Conservation (phyloP, 2,329 filamentous ascomycete genomes). For the Clonostachys rosea region DNA sequence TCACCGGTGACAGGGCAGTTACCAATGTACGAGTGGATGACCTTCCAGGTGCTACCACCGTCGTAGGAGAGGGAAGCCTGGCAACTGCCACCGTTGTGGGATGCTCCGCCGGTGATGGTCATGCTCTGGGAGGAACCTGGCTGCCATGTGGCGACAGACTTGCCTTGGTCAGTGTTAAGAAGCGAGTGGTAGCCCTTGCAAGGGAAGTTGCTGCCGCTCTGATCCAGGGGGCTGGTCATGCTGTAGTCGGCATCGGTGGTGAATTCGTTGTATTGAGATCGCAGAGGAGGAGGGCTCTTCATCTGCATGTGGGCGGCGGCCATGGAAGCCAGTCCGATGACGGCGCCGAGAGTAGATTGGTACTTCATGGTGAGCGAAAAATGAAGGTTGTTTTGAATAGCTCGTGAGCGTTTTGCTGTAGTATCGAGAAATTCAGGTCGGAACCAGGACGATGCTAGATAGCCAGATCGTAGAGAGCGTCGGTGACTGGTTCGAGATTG, state of each 20-base stretch:
- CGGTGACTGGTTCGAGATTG: neutral
- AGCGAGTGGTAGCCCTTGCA: conserved; percentile 64
- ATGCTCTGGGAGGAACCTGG: conserved; percentile 61
- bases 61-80: conserved; percentile 74
- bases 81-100: conserved; percentile 69
- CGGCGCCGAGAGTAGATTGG: conserved; percentile 23
- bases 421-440: no score
- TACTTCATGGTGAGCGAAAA: no score
- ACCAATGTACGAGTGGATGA: conserved; percentile 55
- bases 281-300: conserved; percentile 44
- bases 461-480: no score
- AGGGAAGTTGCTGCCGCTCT: conserved; percentile 62
- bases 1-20: conserved; percentile 40
- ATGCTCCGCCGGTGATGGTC: conserved; percentile 56
- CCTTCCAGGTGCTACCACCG: conserved; percentile 63
- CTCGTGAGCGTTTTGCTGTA: no score
- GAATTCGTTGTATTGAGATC: conserved; percentile 47
- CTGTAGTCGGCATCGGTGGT: conserved; percentile 59
- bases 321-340: conserved; percentile 35
- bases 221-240: conserved; percentile 63
- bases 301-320: conserved; percentile 54
- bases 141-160: conserved; percentile 54
- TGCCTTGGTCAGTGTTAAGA: conserved; percentile 41
- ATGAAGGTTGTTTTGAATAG: no score
- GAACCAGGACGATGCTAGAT: no score